Base-by-base conservation (phyloP, 257 asterid species). In the Rehmannia glutinosa region DNA sequence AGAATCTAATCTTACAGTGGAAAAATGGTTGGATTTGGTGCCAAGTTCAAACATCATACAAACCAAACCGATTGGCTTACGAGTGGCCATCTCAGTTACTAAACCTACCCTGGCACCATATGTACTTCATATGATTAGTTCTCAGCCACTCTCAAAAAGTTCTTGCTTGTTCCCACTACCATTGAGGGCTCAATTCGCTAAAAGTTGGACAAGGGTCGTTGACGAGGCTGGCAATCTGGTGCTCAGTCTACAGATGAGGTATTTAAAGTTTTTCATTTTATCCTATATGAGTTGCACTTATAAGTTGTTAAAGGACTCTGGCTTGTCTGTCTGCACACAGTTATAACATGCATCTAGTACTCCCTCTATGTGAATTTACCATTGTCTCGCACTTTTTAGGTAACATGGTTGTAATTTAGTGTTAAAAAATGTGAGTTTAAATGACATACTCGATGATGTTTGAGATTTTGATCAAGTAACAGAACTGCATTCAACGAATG, bases 41-140 rank as follows among this genome's bases (percentile, higher is more conserved):
- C 97, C 96, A 24, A 66, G 74, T 77, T 64, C 92, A 28, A 77
- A 80, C 59, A 56, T 60, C 71, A 52, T 20, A n/a, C 78, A 46
- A 67, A 56, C 88, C 13, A 78, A 83, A 62, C 90, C 90, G 10
- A 74, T 87, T 59, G 80, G 78, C 60, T 62, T 94, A 77, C 75
- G 95, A 28, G 93, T 94, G 54, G 96, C 95, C 27, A 69, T 94
- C 57, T 94, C 99, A 33, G 83, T 84, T 72, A 94, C 97, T 70
- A 21, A 79, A 69, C 99, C 99, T 65, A 68, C 82, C 62, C 62
- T 80, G 21, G 82, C 88, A 41, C 91, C 96, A 16, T 62, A 73
- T 74, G 83, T 38, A 42, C 81, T 91, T 69, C 76, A 78, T 71
- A 80, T 87, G 88, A 56, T 80, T 64, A 86, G 59, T 46, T 80